These are phyloP conservation scores for Glonium stellatum DNA, from an alignment of 495 filamentous ascomycete genomes.

Conservation along the genomic window DNA sequence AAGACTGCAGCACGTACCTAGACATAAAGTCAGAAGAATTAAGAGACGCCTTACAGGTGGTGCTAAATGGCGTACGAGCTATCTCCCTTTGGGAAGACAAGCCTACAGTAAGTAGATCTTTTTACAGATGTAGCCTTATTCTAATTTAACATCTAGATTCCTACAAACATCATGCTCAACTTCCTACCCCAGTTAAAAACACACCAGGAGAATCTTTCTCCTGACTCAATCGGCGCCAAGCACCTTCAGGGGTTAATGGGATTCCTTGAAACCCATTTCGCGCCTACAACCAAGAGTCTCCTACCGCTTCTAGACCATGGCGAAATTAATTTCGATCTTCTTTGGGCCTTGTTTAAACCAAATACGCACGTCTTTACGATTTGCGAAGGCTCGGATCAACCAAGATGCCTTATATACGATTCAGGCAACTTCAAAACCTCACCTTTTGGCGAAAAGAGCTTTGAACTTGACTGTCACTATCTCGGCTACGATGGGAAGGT, in stretches of 20 bases:
- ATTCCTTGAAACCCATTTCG: not conserved
- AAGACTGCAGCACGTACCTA: slow-evolving; percentile 1
- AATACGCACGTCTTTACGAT: not conserved
- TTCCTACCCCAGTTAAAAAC: slow-evolving; percentile 1
- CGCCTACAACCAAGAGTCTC: slow-evolving; percentile 1
- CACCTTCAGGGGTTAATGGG: not conserved
- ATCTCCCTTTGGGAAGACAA: slow-evolving; percentile 2
- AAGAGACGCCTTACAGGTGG: not conserved
- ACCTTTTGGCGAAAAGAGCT: slow-evolving; percentile 2
- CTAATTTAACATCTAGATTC: slow-evolving; percentile 1
- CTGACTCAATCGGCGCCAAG: not conserved
- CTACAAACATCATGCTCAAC: not conserved
- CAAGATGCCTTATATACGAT: slow-evolving; percentile 1
- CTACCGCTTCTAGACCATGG: slow-evolving; percentile 1
- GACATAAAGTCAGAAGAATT: not conserved
- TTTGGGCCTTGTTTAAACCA: not conserved
- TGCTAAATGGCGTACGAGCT: not conserved
- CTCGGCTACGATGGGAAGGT: slow-evolving; percentile 52
- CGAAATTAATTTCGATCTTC: not conserved
- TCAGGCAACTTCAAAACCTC: slow-evolving; percentile 1
- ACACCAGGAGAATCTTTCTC: not conserved
- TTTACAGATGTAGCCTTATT: slow-evolving; percentile 1
- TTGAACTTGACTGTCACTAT: slow-evolving; percentile 27
- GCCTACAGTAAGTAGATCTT: not conserved
- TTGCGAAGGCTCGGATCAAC: not conserved